Evolutionary conservation across 1,284 basidiomycete species (phyloP), one percentile per base, ranked within the genome.

Genomic region (Boletellus deceptivus): DNA sequence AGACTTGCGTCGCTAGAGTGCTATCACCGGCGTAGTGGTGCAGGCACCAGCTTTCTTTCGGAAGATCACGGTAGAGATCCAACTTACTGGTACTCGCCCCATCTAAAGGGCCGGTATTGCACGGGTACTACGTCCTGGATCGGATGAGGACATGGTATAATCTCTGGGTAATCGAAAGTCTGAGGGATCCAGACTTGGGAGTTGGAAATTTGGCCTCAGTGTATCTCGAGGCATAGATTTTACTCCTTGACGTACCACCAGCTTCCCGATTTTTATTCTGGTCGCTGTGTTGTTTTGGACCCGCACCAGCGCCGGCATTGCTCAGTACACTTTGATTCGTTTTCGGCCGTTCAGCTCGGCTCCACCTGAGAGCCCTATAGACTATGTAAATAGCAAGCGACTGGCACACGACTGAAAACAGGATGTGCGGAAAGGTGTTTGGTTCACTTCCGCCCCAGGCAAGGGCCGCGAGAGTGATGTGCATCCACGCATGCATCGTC

Each of bases 11-110:
- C 9, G 7, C 27, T 22, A 20, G 18, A 3, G 17, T 6, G 37
- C 22, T 38, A 13, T 20, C 37, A 37, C 6, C 4, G 6, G 27
- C 10, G 10, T 37, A 4, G 13, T 25, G 5, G 1, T 16, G 7
- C 22, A n/a, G 3, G 11, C 24, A 7, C 7, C 9, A 41, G 25
- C 7, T 9, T 10, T 27, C 5, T 22, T 22, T 22, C 5, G 22
- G n/a, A 31, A 27, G 36, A 50, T 9, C 17, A 27, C 5, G 17
- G n/a, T 16, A 29, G 24, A 11, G 16, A 18, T 18, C 41, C 22
- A 13, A 73, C 82, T 62, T 41, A 86, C 83, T 84, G 78, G 62
- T 85, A 84, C 35, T 78, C 72, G n/a, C 82, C 82, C 76, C 78
- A 80, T 55, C 73, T 73, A 64, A 86, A 86, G 1, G 85, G 83